Percentiles rank a stretch among this genome's conserved stretches.
Evolutionary conservation across 331 rosid genomes (phyloP).

Genomic region (Cydonia oblonga): DNA sequence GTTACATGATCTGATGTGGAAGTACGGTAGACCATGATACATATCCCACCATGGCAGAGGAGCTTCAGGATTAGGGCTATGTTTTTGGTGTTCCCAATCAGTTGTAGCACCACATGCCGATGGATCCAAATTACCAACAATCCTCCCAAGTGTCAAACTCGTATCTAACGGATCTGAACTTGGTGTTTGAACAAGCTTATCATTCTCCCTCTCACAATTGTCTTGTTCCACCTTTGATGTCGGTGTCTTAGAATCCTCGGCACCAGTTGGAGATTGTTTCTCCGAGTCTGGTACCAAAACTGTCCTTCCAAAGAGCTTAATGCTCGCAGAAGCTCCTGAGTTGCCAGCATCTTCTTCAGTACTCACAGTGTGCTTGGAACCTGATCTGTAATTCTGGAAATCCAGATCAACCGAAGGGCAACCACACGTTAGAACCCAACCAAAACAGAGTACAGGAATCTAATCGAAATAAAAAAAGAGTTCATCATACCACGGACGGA

Average conservation of each 20-base stretch:
- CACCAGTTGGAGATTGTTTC: conserved; percentile 16
- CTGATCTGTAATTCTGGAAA: conserved; percentile 46
- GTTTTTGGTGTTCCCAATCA: conserved; percentile 12
- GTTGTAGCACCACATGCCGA: not conserved
- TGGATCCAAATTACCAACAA: conserved; percentile 1
- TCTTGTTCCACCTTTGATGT: conserved; percentile 12
- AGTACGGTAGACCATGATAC: conserved; percentile 30
- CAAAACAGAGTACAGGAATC: not conserved
- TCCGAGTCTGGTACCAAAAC: conserved; percentile 32
- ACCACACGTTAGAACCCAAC: conserved; percentile 7
- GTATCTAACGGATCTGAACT: conserved; percentile 24
- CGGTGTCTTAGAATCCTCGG: conserved; percentile 12
- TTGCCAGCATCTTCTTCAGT: conserved; percentile 16
- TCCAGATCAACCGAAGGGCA: conserved; percentile 2
- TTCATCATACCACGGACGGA: conserved; percentile 36
- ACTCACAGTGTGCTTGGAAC: conserved; percentile 19
- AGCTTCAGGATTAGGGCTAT: conserved; percentile 5
- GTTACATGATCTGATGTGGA: conserved; percentile 12
- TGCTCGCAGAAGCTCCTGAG: conserved; percentile 16
- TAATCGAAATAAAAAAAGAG: no score
- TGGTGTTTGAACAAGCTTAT: conserved; percentile 25
- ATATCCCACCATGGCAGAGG: conserved; percentile 36
- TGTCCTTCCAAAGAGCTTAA: conserved; percentile 83
- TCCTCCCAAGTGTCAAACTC: conserved; percentile 37
- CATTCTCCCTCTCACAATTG: conserved; percentile 13